Evolutionary conservation across 257 asterid species (phyloP).

Genomic region (Voacanga thouarsii): DNA sequence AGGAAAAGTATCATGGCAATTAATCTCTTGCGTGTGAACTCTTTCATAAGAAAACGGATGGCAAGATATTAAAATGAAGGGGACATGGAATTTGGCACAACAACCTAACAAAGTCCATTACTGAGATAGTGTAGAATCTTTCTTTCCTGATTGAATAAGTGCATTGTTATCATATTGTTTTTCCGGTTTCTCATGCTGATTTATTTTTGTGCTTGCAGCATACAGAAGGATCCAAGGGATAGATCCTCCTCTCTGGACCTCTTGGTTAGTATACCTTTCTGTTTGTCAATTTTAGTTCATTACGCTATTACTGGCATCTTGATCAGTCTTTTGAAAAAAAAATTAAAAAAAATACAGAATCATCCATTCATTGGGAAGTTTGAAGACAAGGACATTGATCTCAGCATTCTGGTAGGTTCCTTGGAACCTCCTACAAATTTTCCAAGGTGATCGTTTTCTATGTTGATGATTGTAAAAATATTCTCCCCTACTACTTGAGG

Average conservation of each 20-base stretch:
- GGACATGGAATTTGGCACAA: neutral
- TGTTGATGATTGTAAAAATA: neutral
- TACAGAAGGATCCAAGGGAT: slow-evolving; percentile 84
- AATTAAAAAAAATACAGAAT: slow-evolving; percentile 62
- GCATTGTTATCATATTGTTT: neutral
- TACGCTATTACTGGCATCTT: slow-evolving; percentile 1
- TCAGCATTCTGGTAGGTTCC: slow-evolving; percentile 71
- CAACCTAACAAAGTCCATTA: neutral
- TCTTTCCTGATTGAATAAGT: neutral
- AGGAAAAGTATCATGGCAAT: neutral
- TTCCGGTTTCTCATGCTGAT: slow-evolving; percentile 5
- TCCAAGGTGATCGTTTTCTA: slow-evolving; percentile 42
- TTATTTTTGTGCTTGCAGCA: slow-evolving; percentile 46
- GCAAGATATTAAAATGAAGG: neutral
- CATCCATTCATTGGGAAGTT: slow-evolving; percentile 90
- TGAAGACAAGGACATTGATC: slow-evolving; percentile 90
- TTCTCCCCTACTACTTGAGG: neutral
- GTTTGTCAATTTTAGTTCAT: neutral
- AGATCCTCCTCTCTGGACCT: slow-evolving; percentile 84
- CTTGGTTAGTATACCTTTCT: slow-evolving; percentile 49
- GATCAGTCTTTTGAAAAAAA: no score
- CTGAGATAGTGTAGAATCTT: no score
- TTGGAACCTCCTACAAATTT: slow-evolving; percentile 82
- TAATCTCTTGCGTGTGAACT: neutral
- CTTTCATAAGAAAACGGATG: neutral